phyloP scores from a whole-genome alignment of 129 eudicot genomes.

The Chrysanthemum seticuspe region DNA sequence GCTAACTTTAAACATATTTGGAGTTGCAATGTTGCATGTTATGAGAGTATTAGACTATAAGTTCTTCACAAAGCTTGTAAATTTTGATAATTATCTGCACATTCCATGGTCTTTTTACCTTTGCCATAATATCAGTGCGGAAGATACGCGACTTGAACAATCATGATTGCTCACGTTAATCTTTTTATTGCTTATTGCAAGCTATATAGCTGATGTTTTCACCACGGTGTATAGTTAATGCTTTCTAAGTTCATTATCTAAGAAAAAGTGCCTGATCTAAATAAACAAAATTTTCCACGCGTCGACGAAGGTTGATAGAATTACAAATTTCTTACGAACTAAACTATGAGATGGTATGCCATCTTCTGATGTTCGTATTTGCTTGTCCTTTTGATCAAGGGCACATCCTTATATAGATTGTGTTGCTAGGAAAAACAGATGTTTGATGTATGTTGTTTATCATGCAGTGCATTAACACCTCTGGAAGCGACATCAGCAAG shows the following conservation, averaged over 20 bases:
- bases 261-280: no score
- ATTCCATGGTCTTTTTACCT: not conserved
- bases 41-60: no score
- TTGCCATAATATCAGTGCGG: not conserved
- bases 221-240: no score
- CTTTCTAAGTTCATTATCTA: no score
- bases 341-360: no score
- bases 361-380: no score
- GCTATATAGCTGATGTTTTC: not conserved
- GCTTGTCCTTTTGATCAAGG: no score
- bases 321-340: no score
- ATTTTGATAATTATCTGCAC: not conserved
- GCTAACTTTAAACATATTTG: not conserved
- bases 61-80: not conserved
- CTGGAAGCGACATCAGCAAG: conserved; percentile 85
- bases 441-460: not conserved
- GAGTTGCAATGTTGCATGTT: not conserved
- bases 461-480: conserved; percentile 81
- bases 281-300: no score
- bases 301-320: no score
- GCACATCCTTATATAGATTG: not conserved
- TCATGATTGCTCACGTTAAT: not conserved
- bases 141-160: not conserved
- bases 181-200: not conserved
- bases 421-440: not conserved